phyloP scores from a whole-genome alignment of 345 rosid species.

The Hirschfeldia incana region DNA sequence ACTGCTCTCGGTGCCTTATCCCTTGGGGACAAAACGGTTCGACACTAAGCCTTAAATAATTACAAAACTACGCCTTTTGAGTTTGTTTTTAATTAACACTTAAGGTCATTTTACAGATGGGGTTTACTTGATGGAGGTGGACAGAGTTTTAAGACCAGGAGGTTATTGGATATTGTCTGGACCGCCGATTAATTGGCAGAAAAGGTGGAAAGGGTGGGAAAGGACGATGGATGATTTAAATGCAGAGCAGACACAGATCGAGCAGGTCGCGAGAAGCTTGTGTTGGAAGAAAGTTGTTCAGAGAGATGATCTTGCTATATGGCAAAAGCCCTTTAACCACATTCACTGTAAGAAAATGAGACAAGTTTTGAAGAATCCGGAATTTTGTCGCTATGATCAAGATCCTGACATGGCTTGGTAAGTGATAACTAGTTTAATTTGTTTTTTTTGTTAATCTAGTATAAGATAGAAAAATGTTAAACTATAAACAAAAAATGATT shows the following conservation, averaged over 20 bases:
- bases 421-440: constrained; percentile 25
- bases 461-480: not conserved
- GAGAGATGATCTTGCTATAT: constrained; percentile 69
- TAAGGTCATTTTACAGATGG: constrained; percentile 56
- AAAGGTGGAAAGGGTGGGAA: constrained; percentile 81
- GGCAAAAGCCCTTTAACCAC: constrained; percentile 91
- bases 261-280: constrained; percentile 59
- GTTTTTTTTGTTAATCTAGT: not conserved
- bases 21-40: constrained; percentile 84
- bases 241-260: constrained; percentile 61
- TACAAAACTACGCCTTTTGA: not conserved
- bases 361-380: constrained; percentile 57
- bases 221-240: constrained; percentile 61
- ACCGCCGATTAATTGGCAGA: constrained; percentile 89
- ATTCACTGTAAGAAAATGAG: constrained; percentile 61
- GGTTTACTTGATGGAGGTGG: constrained; percentile 76
- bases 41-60: not conserved
- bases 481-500: not conserved
- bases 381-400: constrained; percentile 63
- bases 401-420: constrained; percentile 91
- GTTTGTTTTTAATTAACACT: not conserved
- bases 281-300: constrained; percentile 87
- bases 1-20: constrained; percentile 95
- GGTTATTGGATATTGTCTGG: constrained; percentile 95
- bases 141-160: constrained; percentile 82